phyloP scores from a whole-genome alignment of 2,329 filamentous ascomycete species.

The Sclerotinia spermophila region DNA sequence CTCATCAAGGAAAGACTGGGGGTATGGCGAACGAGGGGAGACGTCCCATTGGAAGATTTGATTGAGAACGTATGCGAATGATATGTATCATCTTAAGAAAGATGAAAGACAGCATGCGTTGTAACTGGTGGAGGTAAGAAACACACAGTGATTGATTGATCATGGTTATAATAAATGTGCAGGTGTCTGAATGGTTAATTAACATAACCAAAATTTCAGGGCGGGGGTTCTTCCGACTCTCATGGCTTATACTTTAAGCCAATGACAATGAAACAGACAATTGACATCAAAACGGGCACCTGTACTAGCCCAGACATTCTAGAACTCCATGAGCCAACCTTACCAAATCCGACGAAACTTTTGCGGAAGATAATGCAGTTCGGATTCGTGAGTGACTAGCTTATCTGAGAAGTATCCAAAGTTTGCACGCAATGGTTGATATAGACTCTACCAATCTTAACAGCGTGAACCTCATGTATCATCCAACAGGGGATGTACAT shows the following conservation, averaged over 20 bases:
- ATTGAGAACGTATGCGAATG: background rate
- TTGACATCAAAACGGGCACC: background rate
- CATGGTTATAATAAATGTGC: background rate
- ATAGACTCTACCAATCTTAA: background rate
- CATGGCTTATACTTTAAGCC: background rate
- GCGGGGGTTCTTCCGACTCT: too few relatives aligned
- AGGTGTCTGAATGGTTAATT: background rate
- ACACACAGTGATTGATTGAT: background rate
- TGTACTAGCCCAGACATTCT: too few relatives aligned
- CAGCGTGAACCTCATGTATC: background rate
- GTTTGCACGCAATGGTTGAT: background rate
- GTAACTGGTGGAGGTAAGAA: background rate
- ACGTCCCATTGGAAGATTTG: background rate
- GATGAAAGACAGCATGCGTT: background rate
- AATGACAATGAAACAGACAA: background rate
- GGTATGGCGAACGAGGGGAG: background rate
- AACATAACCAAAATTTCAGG: too few relatives aligned
- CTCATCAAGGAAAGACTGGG: background rate
- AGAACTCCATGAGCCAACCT: too few relatives aligned
- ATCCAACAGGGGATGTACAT: background rate
- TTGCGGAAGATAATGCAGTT: background rate
- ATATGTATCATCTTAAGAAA: background rate
- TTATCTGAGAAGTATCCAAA: background rate
- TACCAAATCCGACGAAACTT: background rate
- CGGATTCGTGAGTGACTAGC: too few relatives aligned